These are phyloP conservation scores for Pythium grandisporangium DNA, from an alignment of 352 stramenopile species.

Conservation along the genomic window DNA sequence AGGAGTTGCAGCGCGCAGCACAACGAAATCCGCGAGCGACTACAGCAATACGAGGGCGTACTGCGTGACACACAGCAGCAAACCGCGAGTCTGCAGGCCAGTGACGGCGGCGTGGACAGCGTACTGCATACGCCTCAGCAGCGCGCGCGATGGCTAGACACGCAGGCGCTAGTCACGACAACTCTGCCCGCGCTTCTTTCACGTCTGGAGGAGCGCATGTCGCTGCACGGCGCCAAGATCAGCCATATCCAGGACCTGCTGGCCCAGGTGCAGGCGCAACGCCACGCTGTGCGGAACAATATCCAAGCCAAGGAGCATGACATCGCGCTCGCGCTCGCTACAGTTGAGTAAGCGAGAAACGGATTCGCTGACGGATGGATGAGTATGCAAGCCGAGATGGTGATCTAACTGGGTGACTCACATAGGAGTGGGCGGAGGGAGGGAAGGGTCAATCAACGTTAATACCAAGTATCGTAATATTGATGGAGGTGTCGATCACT, in stretches of 20 bases:
- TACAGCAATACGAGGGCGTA: slow-evolving; percentile 33
- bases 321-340: slow-evolving; percentile 36
- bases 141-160: slow-evolving; percentile 29
- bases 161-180: slow-evolving; percentile 37
- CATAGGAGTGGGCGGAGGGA: too few species aligned
- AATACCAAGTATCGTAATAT: too few species aligned
- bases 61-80: slow-evolving; percentile 19
- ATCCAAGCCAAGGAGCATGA: slow-evolving; percentile 50
- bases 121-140: slow-evolving; percentile 23
- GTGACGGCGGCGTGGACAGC: slow-evolving; percentile 10
- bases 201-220: slow-evolving; percentile 54
- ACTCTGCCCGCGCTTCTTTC: slow-evolving; percentile 40
- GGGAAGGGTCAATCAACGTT: too few species aligned
- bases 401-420: too few species aligned
- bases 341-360: background rate
- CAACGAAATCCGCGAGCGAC: slow-evolving; percentile 32
- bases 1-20: slow-evolving; percentile 30
- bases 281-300: slow-evolving; percentile 42
- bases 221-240: slow-evolving; percentile 48
- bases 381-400: too few species aligned
- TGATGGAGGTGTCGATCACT: too few species aligned
- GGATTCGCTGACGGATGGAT: too few species aligned
- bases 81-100: slow-evolving; percentile 4
- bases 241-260: slow-evolving; percentile 48
- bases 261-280: slow-evolving; percentile 34